Evolutionary conservation across 169 alveolate species (phyloP).

Genomic region (Cryptosporidium viatorum): DNA sequence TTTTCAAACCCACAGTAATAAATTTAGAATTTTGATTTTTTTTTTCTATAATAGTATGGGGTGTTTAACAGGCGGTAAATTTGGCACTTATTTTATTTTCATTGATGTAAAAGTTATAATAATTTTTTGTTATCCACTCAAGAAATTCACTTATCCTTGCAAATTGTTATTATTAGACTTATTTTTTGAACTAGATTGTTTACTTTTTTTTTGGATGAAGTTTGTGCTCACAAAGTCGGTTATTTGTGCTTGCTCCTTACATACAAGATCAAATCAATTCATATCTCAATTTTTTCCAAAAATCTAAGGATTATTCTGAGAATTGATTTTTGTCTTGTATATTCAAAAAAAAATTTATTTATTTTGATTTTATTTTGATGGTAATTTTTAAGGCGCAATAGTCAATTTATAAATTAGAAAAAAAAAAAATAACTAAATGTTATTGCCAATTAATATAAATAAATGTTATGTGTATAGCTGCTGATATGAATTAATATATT

Average conservation of each 20-base stretch:
- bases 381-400: neutral
- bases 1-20: constrained; percentile 16
- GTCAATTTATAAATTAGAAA: neutral
- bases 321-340: neutral
- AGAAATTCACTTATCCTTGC: neutral
- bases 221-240: neutral
- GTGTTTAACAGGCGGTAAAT: constrained; percentile 25
- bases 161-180: neutral
- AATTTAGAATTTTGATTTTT: neutral
- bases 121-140: neutral
- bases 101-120: neutral
- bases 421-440: neutral
- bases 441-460: neutral
- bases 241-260: neutral
- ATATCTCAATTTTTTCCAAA: neutral
- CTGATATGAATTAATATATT: neutral
- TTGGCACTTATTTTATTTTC: neutral
- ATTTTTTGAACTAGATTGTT: neutral
- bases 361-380: neutral
- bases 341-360: neutral
- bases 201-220: neutral
- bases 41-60: neutral
- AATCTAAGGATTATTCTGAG: neutral
- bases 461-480: neutral
- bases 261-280: neutral